Percentiles rank a stretch among this genome's conserved stretches.
Conservation (phyloP, 306 rosid genomes). For the Glycine tomentella region DNA sequence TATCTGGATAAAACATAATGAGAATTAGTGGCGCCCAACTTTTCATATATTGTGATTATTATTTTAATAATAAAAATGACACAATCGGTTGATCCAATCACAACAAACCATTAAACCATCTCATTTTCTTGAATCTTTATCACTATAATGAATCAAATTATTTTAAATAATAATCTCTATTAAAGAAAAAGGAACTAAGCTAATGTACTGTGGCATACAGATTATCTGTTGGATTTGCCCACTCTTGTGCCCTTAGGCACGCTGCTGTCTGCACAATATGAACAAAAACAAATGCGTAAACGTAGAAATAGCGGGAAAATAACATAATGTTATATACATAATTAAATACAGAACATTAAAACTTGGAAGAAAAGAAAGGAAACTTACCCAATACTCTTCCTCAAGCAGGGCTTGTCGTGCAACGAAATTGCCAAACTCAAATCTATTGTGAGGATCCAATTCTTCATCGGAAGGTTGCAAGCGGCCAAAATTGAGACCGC, state of each 20-base stretch:
- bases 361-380: background rate
- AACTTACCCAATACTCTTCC: slow-evolving; percentile 79
- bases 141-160: slow-evolving; percentile 26
- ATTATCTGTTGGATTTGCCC: slow-evolving; percentile 61
- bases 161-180: background rate
- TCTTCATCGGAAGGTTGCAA: slow-evolving; percentile 64
- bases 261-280: slow-evolving; percentile 72
- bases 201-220: slow-evolving; percentile 50
- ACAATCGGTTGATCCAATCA: too few relatives aligned
- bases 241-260: slow-evolving; percentile 76
- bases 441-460: slow-evolving; percentile 40
- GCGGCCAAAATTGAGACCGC: slow-evolving; percentile 61
- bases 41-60: too few relatives aligned
- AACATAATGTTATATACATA: too few relatives aligned
- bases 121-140: background rate
- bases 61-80: too few relatives aligned
- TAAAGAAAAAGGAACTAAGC: slow-evolving; percentile 3
- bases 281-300: background rate
- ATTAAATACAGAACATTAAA: too few relatives aligned
- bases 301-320: background rate
- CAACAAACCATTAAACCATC: too few relatives aligned
- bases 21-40: slow-evolving; percentile 54
- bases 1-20: slow-evolving; percentile 62
- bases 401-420: slow-evolving; percentile 72
- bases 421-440: slow-evolving; percentile 66